phyloP scores from a whole-genome alignment of 495 filamentous ascomycete genomes.

The Talaromyces nanjingensis region DNA sequence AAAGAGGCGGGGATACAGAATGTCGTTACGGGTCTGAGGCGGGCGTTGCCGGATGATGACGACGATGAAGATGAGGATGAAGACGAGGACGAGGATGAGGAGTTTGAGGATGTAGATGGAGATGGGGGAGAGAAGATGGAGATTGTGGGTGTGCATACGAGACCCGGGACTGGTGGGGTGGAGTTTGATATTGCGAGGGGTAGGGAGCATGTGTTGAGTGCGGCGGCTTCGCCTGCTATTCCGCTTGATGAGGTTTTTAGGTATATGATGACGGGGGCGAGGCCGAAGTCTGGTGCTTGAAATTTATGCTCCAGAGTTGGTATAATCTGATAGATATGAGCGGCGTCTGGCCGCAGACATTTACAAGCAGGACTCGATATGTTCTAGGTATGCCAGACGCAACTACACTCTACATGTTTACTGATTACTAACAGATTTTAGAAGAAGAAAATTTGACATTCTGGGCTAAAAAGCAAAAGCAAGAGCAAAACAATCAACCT shows the following conservation, averaged over 20 bases:
- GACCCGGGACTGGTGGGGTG: constrained; percentile 28
- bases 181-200: constrained; percentile 39
- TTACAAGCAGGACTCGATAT: background rate
- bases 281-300: constrained; percentile 18
- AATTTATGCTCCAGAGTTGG: background rate
- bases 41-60: constrained; percentile 48
- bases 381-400: background rate
- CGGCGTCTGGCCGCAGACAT: background rate
- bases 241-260: constrained; percentile 46
- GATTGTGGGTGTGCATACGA: constrained; percentile 33
- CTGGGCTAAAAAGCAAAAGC: background rate
- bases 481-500: constrained; percentile 24
- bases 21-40: constrained; percentile 61
- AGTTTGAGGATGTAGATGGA: constrained; percentile 30
- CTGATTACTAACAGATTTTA: background rate
- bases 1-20: constrained; percentile 57
- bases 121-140: constrained; percentile 28
- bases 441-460: background rate
- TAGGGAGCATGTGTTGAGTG: constrained; percentile 17
- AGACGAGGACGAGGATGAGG: constrained; percentile 40
- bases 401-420: background rate
- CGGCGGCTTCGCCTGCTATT: constrained; percentile 27
- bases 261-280: constrained; percentile 47
- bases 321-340: background rate
- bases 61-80: constrained; percentile 46